Base-by-base conservation (phyloP, 768 basidiomycete species). In the Rhizopogon roseolus region DNA sequence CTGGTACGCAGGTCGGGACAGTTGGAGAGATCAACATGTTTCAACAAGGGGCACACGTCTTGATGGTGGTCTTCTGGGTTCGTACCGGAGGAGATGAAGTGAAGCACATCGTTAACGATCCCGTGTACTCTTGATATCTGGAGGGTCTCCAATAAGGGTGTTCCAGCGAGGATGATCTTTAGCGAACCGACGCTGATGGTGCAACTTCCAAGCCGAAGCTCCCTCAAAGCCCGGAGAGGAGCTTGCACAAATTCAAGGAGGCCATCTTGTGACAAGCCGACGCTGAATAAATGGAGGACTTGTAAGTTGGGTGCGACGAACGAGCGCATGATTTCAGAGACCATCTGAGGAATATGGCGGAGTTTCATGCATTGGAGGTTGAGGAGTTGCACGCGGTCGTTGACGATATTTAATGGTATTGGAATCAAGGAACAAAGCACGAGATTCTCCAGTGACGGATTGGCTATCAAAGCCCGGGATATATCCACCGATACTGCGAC, bases 11-110 rank as follows among this genome's bases (percentile, higher is more conserved):
- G 65, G 52, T 82, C 80, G 0, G 76, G 63, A 57, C 80, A 82
- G 37, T 72, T 59, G 0, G 86, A 82, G 44, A 89, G 68, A 52
- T 88, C 75, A 53, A 88, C 62, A 41, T 80, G 68, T n/a, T 66
- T 71, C 28, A 86, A 62, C 36, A 57, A 55, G 10, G 81, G 82
- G 54, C 84, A 86, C 45, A 41, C 27, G 48, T 16, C 25, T 38
- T 52, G 44, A 32, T 46, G 9, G 19, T 41, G 22, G 25, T 52
- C 46, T 3, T 65, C 62, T 40, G 64, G 60, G 8, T 54, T 22
- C 43, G 49, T 17, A 41, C 56, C 54, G 41, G 71, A n/a, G n/a
- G n/a, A 63, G 17, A 85, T 69, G 19, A 73, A 70, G 50, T 78
- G 73, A 29, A 84, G 61, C 9, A 81, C 58, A 6, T 57, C 57